Base-by-base conservation (phyloP, 768 basidiomycete species). In the Cystobasidium tubakii region DNA sequence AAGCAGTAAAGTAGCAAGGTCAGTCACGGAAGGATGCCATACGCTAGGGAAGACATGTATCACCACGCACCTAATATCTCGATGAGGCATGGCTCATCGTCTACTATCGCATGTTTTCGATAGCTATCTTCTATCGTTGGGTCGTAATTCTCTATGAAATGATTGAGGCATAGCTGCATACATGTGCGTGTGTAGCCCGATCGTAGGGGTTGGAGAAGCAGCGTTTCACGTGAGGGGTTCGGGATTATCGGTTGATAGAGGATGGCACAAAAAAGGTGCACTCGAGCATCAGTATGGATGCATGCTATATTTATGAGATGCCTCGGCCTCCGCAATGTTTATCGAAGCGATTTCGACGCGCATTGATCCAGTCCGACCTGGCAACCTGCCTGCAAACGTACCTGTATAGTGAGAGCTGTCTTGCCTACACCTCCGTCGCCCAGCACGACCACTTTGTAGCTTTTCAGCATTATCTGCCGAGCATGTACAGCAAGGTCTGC, bases 21-120 rank as follows among this genome's bases (percentile, higher is more conserved):
- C 21, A 46, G 31, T 17, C 15, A 39, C 39, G 7, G 39, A 39
- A 39, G 39, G 15, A n/a, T n/a, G n/a, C n/a, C n/a, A n/a, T n/a
- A n/a, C n/a, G n/a, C n/a, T n/a, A n/a, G n/a, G n/a, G n/a, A n/a
- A n/a, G n/a, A n/a, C n/a, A n/a, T n/a, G n/a, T n/a, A n/a, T n/a
- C n/a, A n/a, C n/a, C n/a, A 77, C 82, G 29, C 44, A 82, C 81
- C 81, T 70, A 98, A 87, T 66, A 98, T 94, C 80, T 98, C 94
- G 73, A 96, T 87, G 63, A 96, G 85, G 23, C 93, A 93, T n/a
- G 96, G 91, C 82, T 97, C 92, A n/a, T 95, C 94, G 82, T 98
- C 94, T 77, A 98, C 92, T 39, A 95, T 89, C 76, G 92, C 94
- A 80, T 96, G 93, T 81, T 78, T 79, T 2, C 78, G 76, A 46